Conservation (phyloP, 2,329 filamentous ascomycete genomes). For the Aureobasidium sp. region DNA sequence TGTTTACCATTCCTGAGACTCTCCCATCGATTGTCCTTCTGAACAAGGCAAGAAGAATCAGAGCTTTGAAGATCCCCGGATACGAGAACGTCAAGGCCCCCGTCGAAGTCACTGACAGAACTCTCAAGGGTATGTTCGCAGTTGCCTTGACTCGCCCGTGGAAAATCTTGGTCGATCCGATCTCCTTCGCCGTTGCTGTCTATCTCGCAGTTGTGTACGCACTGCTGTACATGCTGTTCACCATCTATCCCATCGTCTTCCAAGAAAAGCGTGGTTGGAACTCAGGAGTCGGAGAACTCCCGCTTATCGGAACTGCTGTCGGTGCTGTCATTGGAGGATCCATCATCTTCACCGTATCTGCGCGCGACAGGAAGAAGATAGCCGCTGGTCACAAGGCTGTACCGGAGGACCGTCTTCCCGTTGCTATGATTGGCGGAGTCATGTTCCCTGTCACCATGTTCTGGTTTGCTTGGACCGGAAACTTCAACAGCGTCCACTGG, state of each 20-base stretch:
- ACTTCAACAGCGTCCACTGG: conserved; percentile 38
- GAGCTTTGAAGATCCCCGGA: conserved; percentile 39
- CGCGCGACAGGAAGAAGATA: conserved; percentile 31
- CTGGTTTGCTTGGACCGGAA: conserved; percentile 27
- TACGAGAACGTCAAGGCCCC: conserved; percentile 45
- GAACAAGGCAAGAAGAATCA: conserved; percentile 46
- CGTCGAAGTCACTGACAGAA: conserved; percentile 39
- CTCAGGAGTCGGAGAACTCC: conserved; percentile 43
- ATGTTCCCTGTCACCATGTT: conserved; percentile 28
- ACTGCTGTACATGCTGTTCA: conserved; percentile 51
- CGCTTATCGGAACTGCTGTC: conserved; percentile 42
- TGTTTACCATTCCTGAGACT: conserved; percentile 54
- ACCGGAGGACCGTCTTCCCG: conserved; percentile 36
- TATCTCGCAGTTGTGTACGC: conserved; percentile 47
- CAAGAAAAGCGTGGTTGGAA: conserved; percentile 47
- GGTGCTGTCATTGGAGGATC: conserved; percentile 39
- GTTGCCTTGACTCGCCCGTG: conserved; percentile 46
- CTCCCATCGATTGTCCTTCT: conserved; percentile 42
- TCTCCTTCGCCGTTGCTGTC: conserved; percentile 43
- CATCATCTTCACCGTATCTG: conserved; percentile 35
- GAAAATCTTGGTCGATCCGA: conserved; percentile 46
- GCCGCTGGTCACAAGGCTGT: conserved; percentile 25
- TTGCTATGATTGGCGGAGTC: conserved; percentile 26
- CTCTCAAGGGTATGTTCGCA: conserved; percentile 39
- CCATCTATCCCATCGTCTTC: conserved; percentile 49